phyloP scores from a whole-genome alignment of 345 rosid species.

The Gynandropsis gynandra region DNA sequence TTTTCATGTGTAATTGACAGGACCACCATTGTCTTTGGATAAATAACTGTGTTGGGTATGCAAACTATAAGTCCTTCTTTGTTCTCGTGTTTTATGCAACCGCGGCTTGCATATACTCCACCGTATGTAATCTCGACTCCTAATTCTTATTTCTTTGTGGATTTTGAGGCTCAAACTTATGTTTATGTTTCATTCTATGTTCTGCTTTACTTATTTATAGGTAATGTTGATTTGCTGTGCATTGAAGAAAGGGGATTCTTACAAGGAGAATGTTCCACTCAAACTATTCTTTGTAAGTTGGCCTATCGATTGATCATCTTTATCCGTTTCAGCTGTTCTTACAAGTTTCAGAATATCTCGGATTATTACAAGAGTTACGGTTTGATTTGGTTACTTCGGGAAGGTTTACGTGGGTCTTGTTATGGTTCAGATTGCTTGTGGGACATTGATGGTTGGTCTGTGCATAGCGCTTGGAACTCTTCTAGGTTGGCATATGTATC shows the following conservation, averaged over 20 bases:
- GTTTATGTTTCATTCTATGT: slow-evolving; percentile 8
- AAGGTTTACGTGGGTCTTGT: neutral
- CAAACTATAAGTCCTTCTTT: slow-evolving; percentile 86
- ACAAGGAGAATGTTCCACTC: slow-evolving; percentile 31
- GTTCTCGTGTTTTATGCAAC: slow-evolving; percentile 55
- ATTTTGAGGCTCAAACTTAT: neutral
- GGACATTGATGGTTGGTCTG: slow-evolving; percentile 39
- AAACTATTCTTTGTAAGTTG: slow-evolving; percentile 48
- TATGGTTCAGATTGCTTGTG: slow-evolving; percentile 38
- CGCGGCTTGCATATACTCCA: slow-evolving; percentile 56
- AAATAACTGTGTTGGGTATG: slow-evolving; percentile 84
- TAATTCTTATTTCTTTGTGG: neutral
- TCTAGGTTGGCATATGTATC: slow-evolving; percentile 78
- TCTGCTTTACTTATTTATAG: slow-evolving; percentile 28
- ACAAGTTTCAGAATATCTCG: neutral
- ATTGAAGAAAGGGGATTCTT: slow-evolving; percentile 36
- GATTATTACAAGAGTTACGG: neutral
- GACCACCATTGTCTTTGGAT: slow-evolving; percentile 95
- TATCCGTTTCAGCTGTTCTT: slow-evolving; percentile 1
- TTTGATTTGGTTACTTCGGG: neutral
- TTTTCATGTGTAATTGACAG: slow-evolving; percentile 27
- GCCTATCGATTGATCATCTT: neutral
- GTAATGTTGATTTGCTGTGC: slow-evolving; percentile 37
- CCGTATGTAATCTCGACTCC: slow-evolving; percentile 31
- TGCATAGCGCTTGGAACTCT: slow-evolving; percentile 51